Evolutionary conservation across 1,284 basidiomycete genomes (phyloP), one percentile per base, ranked within the genome.

Genomic region (Leccinum solheimii): DNA sequence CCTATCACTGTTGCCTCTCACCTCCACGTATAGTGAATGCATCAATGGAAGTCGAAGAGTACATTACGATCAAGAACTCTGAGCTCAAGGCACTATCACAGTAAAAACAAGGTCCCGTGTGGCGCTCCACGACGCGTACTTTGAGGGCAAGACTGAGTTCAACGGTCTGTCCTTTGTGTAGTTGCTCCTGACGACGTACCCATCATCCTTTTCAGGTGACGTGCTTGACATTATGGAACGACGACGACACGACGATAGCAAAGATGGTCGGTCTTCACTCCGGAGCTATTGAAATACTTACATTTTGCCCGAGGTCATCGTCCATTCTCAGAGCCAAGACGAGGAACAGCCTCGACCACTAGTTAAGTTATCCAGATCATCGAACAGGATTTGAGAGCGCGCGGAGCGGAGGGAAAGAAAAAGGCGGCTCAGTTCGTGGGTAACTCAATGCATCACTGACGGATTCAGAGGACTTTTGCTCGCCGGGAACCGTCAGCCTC

Each of bases 141-240:
- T 99, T 78, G 95, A 97, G 64, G 90, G 90, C 65, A 98, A 98
- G 81, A 88, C 97, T 65, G 95, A 98, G 66, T 91, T 98, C 76
- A 98, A 98, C 64, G 95, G 95, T 77, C 10, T 26, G 57, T 55
- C 13, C 45, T 23, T 45, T 9, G 40, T 56, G 3, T 43, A 55
- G 51, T 65, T 65, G 0, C 65, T 51, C 49, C 9, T 62, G 36
- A 32, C 36, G 19, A 43, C 27, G 63, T 5, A 30, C 62, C 68
- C 62, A 69, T 57, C 0, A 5, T 53, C 45, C 38, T 55, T 50
- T 30, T 1, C 65, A 95, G 94, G 91, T 65, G 95, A 98, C 73
- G 89, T 98, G 56, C 83, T 98, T 67, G 95, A 98, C 54, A 86
- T 94, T 59, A 81, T 98, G 80, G 97, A 99, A 78, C 89, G 92